Evolutionary conservation across 2,329 filamentous ascomycete genomes (phyloP).

Genomic region (Fusarium sp.): DNA sequence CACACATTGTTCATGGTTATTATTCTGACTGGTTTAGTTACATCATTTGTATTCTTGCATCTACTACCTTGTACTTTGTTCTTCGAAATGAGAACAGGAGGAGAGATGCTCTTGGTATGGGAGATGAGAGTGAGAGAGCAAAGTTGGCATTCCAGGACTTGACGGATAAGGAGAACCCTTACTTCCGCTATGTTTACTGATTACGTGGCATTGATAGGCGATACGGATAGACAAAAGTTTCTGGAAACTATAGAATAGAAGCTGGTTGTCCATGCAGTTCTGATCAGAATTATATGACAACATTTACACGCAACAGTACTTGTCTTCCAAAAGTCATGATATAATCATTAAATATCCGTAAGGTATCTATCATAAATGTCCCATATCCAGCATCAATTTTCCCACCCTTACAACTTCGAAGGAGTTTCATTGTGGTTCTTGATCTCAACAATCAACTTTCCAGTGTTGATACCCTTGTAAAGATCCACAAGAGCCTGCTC

Average conservation of each 20-base stretch:
- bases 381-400: not conserved
- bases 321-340: conserved; percentile 3
- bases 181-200: conserved; percentile 68
- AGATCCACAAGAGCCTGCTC: conserved; percentile 73
- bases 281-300: not conserved
- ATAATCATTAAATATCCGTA: conserved; percentile 32
- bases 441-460: conserved; percentile 59
- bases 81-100: conserved; percentile 68
- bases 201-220: not conserved
- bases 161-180: conserved; percentile 75
- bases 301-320: not conserved
- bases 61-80: conserved; percentile 67
- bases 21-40: conserved; percentile 59
- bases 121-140: conserved; percentile 70
- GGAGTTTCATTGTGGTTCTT: conserved; percentile 47
- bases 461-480: conserved; percentile 77
- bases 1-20: rapidly evolving
- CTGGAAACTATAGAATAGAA: too few species aligned
- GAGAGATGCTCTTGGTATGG: conserved; percentile 55
- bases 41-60: conserved; percentile 71
- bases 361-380: conserved; percentile 21
- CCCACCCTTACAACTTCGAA: conserved; percentile 41
- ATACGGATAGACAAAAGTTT: not conserved
- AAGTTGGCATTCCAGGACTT: conserved; percentile 74
- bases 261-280: not conserved